phyloP scores from a whole-genome alignment of 192 early-diverging fungal genomes.

The Lobosporangium transversale region DNA sequence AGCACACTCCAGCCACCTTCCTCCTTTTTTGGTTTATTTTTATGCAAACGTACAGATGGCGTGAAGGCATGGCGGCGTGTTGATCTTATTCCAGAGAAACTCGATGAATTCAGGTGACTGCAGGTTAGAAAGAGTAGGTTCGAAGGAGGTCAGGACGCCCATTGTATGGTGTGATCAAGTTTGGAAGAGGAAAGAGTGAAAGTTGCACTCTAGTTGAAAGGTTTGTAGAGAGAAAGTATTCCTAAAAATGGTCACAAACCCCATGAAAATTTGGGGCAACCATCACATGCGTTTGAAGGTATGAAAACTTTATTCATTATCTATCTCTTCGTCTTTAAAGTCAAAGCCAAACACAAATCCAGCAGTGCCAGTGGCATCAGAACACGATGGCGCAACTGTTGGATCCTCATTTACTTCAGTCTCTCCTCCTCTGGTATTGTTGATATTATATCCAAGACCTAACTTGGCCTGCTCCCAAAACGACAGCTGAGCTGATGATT shows the following conservation, averaged over 20 bases:
- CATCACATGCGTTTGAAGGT: no score
- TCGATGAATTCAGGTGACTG: slow-evolving; percentile 40
- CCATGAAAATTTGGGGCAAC: no score
- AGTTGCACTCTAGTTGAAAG: no score
- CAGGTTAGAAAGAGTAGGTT: slow-evolving; percentile 14
- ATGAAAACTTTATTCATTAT: slow-evolving; percentile 15
- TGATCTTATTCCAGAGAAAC: slow-evolving; percentile 44
- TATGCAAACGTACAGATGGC: slow-evolving; percentile 41
- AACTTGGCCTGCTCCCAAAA: slow-evolving; percentile 52
- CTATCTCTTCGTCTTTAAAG: slow-evolving; percentile 25
- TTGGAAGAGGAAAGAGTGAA: no score
- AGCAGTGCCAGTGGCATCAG: no score
- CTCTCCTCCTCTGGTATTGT: neutral
- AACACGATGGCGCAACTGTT: no score
- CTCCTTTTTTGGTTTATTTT: slow-evolving; percentile 6
- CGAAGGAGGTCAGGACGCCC: slow-evolving; percentile 32
- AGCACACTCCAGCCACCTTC: no score
- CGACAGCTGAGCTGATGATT: slow-evolving; percentile 16
- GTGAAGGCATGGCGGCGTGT: slow-evolving; percentile 32
- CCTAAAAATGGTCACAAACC: no score
- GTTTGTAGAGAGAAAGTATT: no score
- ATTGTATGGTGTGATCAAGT: neutral
- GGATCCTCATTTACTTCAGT: neutral
- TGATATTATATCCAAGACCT: neutral
- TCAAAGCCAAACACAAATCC: slow-evolving; percentile 45